Base-by-base conservation (phyloP, 345 rosid species). In the Citrus sp. region DNA sequence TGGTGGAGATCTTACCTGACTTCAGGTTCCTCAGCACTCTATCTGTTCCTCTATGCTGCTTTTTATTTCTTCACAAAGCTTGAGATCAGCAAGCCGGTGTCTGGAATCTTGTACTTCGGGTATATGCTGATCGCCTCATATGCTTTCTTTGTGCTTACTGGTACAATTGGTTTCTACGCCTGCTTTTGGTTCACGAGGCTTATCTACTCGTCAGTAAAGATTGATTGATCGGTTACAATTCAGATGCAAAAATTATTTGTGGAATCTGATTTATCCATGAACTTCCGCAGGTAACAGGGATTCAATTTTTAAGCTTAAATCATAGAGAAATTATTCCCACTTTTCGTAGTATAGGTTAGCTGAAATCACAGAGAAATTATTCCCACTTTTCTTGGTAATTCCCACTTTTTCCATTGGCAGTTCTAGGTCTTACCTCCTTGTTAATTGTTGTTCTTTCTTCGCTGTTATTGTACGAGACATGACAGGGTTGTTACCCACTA, bases 1-100 rank as follows among this genome's bases (percentile, higher is more conserved):
- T 95, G 98, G 98, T 95, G 98, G 98, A 95, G 97, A 80, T 92
- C 98, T 19, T 94, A 92, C 86, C 72, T 94, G 75, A 94, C 95
- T 3, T 89, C 98, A 0, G 98, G 98, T 42, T 92, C 98, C 37
- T 92, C 98, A 0, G 97, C 97, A 0, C 83, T 94, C 22, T 94
- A 94, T 77, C 94, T 95, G 72, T 93, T 93, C 87, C 93, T 95
- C 74, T 95, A 93, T 34, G 94, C 98, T 0, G 87, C 86, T 7
- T 95, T 93, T 88, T 95, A 95, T 87, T 93, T 95, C 89, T 93
- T 87, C 86, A 92, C 95, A 0, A 92, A 93, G 89, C 97, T 95
- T 4, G 92, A 95, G 87, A 95, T 95, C 80, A 90, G 97, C 6
- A 95, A 92, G 78, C 92, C 86, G 3, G 94, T 90, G 6, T 95